Conservation (phyloP, 177 flowering plant genomes). For the Vitis hybrid region DNA sequence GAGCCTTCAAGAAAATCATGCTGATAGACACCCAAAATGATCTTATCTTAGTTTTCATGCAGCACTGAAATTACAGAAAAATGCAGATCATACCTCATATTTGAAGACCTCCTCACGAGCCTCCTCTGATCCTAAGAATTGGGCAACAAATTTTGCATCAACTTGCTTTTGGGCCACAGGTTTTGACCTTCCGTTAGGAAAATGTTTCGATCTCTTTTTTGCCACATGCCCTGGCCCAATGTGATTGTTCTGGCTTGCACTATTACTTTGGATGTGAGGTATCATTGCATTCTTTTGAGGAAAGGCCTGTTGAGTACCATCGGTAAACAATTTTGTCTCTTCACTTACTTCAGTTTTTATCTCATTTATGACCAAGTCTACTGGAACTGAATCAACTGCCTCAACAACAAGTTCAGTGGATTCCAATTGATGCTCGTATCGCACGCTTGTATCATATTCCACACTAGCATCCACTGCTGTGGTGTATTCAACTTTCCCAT, state of each 20-base stretch:
- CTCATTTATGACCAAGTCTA: constrained; percentile 30
- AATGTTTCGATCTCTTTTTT: constrained; percentile 42
- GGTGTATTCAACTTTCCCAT: constrained; percentile 24
- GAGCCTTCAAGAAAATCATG: no score
- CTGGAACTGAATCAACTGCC: constrained; percentile 34
- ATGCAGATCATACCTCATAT: constrained; percentile 58
- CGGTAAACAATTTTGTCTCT: constrained; percentile 27
- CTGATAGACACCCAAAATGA: background rate
- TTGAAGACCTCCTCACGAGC: constrained; percentile 65
- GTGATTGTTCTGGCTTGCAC: constrained; percentile 53
- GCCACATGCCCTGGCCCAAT: constrained; percentile 37
- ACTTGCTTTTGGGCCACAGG: constrained; percentile 44
- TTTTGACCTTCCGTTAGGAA: constrained; percentile 45
- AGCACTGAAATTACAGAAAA: constrained; percentile 4
- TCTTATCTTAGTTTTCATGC: background rate
- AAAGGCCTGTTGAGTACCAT: constrained; percentile 36
- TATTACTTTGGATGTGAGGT: constrained; percentile 53
- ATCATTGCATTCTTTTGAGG: constrained; percentile 51
- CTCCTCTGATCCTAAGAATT: constrained; percentile 53
- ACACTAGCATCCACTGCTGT: constrained; percentile 20
- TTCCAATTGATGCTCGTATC: constrained; percentile 24
- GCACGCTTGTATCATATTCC: constrained; percentile 19
- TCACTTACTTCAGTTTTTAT: constrained; percentile 42
- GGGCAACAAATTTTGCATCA: constrained; percentile 50
- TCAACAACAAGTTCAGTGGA: constrained; percentile 30